Conservation (phyloP, 371 early-diverging fungal genomes). For the Mucor velutinosus region DNA sequence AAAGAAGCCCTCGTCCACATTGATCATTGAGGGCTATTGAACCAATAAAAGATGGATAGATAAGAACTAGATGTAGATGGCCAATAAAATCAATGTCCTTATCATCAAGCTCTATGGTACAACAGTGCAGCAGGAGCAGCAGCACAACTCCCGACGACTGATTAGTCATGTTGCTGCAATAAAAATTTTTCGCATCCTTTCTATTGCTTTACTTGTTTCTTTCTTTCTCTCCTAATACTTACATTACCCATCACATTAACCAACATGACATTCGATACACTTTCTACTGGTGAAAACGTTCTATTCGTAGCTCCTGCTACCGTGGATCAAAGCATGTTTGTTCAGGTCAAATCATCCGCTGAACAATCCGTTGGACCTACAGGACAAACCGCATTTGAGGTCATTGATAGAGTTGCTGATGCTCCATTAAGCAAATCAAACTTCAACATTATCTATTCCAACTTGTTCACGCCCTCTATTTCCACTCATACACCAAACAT, state of each 20-base stretch:
- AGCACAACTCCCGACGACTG: not conserved
- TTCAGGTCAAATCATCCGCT: constrained; percentile 27
- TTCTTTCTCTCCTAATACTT: not conserved
- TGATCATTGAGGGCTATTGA: constrained; percentile 38
- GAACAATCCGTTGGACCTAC: constrained; percentile 48
- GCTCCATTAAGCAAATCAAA: constrained; percentile 42
- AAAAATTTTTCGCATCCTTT: not conserved
- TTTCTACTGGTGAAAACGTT: constrained; percentile 28
- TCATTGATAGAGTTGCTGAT: constrained; percentile 47
- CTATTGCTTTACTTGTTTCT: not conserved
- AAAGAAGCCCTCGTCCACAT: constrained; percentile 27
- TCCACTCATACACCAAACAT: constrained; percentile 40
- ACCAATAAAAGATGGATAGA: not conserved
- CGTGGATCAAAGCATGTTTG: constrained; percentile 33
- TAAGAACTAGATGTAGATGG: not conserved
- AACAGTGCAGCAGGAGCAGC: not conserved
- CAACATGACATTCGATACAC: constrained; percentile 8
- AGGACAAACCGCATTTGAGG: constrained; percentile 44
- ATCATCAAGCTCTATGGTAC: not conserved
- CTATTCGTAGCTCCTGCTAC: constrained; percentile 43
- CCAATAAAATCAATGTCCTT: not conserved
- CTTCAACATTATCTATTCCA: constrained; percentile 42
- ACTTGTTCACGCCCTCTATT: constrained; percentile 38
- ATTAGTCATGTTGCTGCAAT: not conserved
- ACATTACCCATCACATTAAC: not conserved